A percentile compares a stretch with the other conserved stretches of the same genome.
These are phyloP conservation scores for Hyaloperonospora arabidopsidis DNA, from an alignment of 352 stramenopile genomes.

Conservation along the genomic window DNA sequence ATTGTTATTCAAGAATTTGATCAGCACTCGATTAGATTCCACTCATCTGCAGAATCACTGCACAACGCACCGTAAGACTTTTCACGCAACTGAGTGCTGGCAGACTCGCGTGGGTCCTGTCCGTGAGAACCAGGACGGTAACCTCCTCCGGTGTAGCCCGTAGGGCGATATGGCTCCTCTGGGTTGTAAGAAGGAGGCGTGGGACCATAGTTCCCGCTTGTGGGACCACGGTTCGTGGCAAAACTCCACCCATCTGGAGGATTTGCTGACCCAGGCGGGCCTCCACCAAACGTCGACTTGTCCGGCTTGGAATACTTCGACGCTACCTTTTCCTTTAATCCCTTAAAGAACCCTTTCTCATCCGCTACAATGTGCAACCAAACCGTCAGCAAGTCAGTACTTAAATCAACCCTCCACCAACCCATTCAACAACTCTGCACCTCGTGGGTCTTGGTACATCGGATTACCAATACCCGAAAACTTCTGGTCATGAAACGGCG, in stretches of 20 bases:
- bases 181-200: constrained; percentile 65
- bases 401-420: neutral
- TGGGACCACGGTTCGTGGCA: constrained; percentile 76
- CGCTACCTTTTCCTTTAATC: constrained; percentile 76
- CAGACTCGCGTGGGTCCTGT: constrained; percentile 53
- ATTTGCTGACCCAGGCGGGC: constrained; percentile 60
- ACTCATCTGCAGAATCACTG: neutral
- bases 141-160: constrained; percentile 34
- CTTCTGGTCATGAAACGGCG: constrained; percentile 62
- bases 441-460: constrained; percentile 88
- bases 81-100: constrained; percentile 61
- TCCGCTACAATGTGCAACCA: constrained; percentile 26
- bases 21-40: constrained; percentile 1
- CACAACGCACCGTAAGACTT: constrained; percentile 60
- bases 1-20: neutral
- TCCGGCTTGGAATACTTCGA: constrained; percentile 74
- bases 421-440: constrained; percentile 16
- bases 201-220: constrained; percentile 54
- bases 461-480: constrained; percentile 93
- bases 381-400: constrained; percentile 1
- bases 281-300: constrained; percentile 46
- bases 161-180: constrained; percentile 68
- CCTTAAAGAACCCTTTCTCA: constrained; percentile 84
- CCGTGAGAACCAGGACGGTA: constrained; percentile 43
- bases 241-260: constrained; percentile 79